These are phyloP conservation scores for Raphanus raphanistrum DNA, from an alignment of 345 rosid genomes.

Conservation along the genomic window DNA sequence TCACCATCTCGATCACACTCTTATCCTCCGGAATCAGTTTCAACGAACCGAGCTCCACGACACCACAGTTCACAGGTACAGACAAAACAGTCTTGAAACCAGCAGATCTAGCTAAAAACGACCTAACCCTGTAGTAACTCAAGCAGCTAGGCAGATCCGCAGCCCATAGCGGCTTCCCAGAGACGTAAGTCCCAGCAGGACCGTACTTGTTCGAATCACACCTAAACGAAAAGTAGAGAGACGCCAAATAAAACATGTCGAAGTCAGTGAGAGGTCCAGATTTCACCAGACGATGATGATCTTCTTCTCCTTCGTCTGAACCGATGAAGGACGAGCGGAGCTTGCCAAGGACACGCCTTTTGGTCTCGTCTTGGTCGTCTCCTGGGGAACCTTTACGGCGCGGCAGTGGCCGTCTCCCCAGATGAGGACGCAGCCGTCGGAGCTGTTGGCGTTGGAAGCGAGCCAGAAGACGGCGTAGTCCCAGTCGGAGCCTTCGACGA, in stretches of 20 bases:
- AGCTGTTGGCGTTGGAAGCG: constrained; percentile 52
- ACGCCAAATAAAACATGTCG: constrained; percentile 77
- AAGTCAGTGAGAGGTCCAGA: constrained; percentile 56
- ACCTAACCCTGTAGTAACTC: constrained; percentile 62
- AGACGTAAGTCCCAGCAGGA: constrained; percentile 60
- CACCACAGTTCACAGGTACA: constrained; percentile 74
- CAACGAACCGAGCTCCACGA: constrained; percentile 83
- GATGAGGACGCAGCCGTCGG: constrained; percentile 64
- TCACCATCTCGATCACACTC: constrained; percentile 57
- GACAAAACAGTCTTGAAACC: constrained; percentile 73
- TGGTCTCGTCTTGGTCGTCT: constrained; percentile 53
- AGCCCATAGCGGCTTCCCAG: constrained; percentile 70
- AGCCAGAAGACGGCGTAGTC: constrained; percentile 77
- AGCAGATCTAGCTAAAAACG: constrained; percentile 71
- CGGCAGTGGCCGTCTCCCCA: constrained; percentile 88
- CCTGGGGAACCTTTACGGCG: constrained; percentile 37
- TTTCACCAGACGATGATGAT: constrained; percentile 20
- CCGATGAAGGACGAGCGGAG: constrained; percentile 58
- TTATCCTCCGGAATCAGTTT: constrained; percentile 67
- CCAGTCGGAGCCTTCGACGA: constrained; percentile 74
- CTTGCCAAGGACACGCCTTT: constrained; percentile 66
- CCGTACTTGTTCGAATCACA: constrained; percentile 54
- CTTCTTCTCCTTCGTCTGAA: constrained; percentile 22
- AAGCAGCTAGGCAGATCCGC: constrained; percentile 53
- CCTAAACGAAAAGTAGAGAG: constrained; percentile 61